Base-by-base conservation (phyloP, 352 stramenopile genomes). In the Pythium inflatum region DNA sequence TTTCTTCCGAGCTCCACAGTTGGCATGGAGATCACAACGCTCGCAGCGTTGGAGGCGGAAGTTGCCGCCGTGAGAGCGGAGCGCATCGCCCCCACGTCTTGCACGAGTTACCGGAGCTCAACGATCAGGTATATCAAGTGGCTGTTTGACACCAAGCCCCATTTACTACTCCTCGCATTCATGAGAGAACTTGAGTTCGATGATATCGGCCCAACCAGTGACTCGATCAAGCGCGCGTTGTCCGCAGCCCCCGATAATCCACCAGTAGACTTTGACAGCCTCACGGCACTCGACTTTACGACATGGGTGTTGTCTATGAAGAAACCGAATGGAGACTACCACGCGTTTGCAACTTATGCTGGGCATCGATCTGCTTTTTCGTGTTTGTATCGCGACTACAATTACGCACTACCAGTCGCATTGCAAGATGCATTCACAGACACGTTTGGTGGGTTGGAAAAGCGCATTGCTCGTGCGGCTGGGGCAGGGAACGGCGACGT, bases 291-390 rank as follows among this genome's bases (percentile, higher is more conserved):
- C 12, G 40, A 63, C 53, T 63, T 53, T 13, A 63, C 28, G 16
- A 63, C 55, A n/a, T 63, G 55, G 55, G 40, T 63, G 14, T 40
- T 63, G 13, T 63, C 40, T 12, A 53, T 63, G 36, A 63, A 53
- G 38, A 63, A 63, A n/a, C 36, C 36, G 8, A 38, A 63, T 38
- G 55, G 55, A 16, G 33, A 31, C 7, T 63, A 63, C 25, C 38
- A 63, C 16, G 55, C 55, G 12, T 53, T 63, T 49, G 20, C 55
- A 7, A 53, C 55, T 7, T 63, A 63, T 25, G 55, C 24, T 41
- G 55, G 55, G 2, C 24, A 63, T n/a, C 55, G 55, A 6, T 63
- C 55, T 22, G 36, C 55, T 18, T 38, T 63, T n/a, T 50, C 55
- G 16, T 63, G 55, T 63, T 13, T 63, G 9, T 63, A 30, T 33